Base-by-base conservation (phyloP, 352 stramenopile species). In the Blastocystis sp. region DNA sequence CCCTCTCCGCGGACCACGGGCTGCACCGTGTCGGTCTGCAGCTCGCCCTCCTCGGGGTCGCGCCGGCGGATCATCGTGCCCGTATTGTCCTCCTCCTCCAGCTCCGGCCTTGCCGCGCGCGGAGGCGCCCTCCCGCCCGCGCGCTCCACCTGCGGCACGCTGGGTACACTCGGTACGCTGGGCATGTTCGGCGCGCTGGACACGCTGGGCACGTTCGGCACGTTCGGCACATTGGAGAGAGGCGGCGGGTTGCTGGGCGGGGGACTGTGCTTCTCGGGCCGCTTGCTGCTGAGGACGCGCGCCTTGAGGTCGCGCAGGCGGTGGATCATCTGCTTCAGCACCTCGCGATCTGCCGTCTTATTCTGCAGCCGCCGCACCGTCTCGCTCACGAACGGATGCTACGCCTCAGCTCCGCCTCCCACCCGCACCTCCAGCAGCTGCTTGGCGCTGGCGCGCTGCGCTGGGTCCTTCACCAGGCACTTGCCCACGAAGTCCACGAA, bases 401-500 rank as follows among this genome's bases (percentile, higher is more conserved):
- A 79, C 14, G 38, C 21, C 1, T 61, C 1, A 61, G 7, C 10
- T 2, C 9, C 10, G 11, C 9, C 19, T 1, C 7, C 21, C 10
- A 28, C 10, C 19, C 34, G 14, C 14, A 79, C 69, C 21, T 67
- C 45, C 48, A 90, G 65, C 34, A 90, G 23, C 48, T 90, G n/a
- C 23, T 74, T 67, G 34, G 88, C 76, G 17, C 38, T 76, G 10
- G 87, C 41, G 48, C 89, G 77, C 59, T 90, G 71, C 40, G 74
- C 88, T 34, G 45, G 28, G 28, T 34, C 28, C 28, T 34, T 34
- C 28, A 34, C 28, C 28, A 34, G 28, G 28, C 28, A 34, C 28
- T 34, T 34, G 28, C 28, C 28, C 28, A 34, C 28, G 28, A 34
- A 34, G 28, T 34, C 28, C 28, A 79, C 69, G 38, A 93, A 91